Evolutionary conservation across 345 rosid genomes (phyloP), one percentile per base, ranked within the genome.

Genomic region (Euclidium syriacum): DNA sequence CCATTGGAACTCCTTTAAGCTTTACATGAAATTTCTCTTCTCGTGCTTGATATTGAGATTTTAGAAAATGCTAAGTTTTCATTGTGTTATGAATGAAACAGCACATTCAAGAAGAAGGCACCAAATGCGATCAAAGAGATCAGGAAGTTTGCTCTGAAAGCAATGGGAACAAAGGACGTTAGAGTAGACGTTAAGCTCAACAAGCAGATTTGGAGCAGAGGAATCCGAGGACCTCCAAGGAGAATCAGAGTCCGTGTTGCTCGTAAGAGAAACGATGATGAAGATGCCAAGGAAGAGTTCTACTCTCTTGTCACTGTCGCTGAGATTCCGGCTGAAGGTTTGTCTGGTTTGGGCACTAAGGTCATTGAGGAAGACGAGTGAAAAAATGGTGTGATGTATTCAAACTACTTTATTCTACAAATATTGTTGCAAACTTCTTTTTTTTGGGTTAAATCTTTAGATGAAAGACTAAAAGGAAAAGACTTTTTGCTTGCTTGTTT

Each of bases 31-130:
- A 29, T 29, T 10, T 52, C 4, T 26, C 1, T 10, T 40, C 26
- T 20, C 1, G 10, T 33, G 18, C 23, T 35, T 49, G 9, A 11
- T 17, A 9, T 1, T 25, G 10, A 17, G n/a, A 24, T 27, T 52
- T 20, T 29, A 6, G 24, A 19, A 27, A 41, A 18, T 52, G n/a
- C 4, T 53, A 17, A 9, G 5, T 64, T 1, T 4, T 6, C 1
- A 11, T 16, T 18, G 32, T 51, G 40, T 8, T 56, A 1, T 26
- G 1, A 23, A 19, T 40, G 36, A 40, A 32, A 35, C 76, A 80
- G 87, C 60, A 80, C 87, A 0, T 83, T 80, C 78, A 83, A 83
- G 78, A 80, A 83, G 85, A 83, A 78, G 61, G 87, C 87, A 44
- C 87, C 87, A 1, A 83, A 76, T 23, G 87, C 85, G 24, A 83